Evolutionary conservation across 169 alveolate species (phyloP).

Genomic region (Besnoitia besnoiti): DNA sequence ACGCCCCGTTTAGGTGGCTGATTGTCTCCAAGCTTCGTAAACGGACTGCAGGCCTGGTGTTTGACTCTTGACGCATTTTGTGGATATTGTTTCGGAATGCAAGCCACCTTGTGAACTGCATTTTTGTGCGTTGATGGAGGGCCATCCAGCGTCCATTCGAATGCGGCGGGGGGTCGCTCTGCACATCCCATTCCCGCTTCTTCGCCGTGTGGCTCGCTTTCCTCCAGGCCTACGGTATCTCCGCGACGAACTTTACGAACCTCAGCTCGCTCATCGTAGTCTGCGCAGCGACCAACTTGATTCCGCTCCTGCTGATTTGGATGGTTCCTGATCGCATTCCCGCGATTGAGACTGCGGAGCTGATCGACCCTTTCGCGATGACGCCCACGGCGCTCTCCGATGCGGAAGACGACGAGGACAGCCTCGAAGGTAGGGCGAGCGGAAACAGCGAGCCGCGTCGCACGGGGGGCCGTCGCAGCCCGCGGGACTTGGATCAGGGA

Average conservation of each 20-base stretch:
- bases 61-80: no score
- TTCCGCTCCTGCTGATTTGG: slow-evolving; percentile 75
- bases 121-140: no score
- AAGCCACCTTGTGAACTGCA: no score
- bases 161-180: no score
- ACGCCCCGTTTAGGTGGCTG: no score
- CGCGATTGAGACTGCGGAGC: slow-evolving; percentile 23
- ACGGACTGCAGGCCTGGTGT: no score
- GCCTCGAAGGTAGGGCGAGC: neutral
- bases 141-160: no score
- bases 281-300: slow-evolving; percentile 76
- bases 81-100: no score
- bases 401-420: neutral
- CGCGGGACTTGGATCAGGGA: no score
- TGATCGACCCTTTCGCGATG: neutral
- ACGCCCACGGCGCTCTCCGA: neutral
- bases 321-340: slow-evolving; percentile 70
- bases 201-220: neutral
- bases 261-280: slow-evolving; percentile 73
- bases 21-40: no score
- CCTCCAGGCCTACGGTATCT: slow-evolving; percentile 74
- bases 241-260: slow-evolving; percentile 77
- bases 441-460: no score
- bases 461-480: no score
- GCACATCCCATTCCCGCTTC: neutral